These are phyloP conservation scores for Umbelopsis isabellina DNA, from an alignment of 192 early-diverging fungal species.

Conservation along the genomic window DNA sequence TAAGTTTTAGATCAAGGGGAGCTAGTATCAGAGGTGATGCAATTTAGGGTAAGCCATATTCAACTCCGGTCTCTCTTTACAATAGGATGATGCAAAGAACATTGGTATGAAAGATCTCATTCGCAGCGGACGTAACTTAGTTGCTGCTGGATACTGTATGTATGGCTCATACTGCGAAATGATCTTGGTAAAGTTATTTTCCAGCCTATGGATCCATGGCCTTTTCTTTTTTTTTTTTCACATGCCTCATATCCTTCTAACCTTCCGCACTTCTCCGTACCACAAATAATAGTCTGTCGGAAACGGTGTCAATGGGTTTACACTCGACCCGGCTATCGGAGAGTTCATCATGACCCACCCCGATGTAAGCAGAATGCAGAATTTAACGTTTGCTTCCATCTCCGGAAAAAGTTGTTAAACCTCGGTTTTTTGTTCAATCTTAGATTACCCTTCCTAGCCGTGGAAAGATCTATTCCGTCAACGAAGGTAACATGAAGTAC, in stretches of 20 bases:
- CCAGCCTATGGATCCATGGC: neutral
- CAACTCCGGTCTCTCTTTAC: conserved; percentile 20
- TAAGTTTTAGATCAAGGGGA: conserved; percentile 44
- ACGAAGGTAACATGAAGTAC: conserved; percentile 94
- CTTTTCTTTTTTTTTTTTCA: neutral
- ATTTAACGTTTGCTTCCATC: conserved; percentile 7
- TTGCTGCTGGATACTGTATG: conserved; percentile 96
- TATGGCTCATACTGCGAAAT: conserved; percentile 91
- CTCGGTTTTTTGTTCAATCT: neutral
- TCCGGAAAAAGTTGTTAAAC: conserved; percentile 1
- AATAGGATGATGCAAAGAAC: conserved; percentile 46
- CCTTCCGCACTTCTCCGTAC: conserved; percentile 35
- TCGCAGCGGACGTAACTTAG: conserved; percentile 87
- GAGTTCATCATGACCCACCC: conserved; percentile 99
- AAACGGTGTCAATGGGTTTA: conserved; percentile 91
- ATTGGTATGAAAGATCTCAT: conserved; percentile 78
- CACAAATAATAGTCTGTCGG: conserved; percentile 61
- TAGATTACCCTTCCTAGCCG: conserved; percentile 72
- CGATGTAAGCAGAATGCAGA: conserved; percentile 64
- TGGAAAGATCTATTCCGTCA: conserved; percentile 98
- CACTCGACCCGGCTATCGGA: conserved; percentile 94
- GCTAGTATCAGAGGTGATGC: too few species aligned
- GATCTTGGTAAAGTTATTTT: conserved; percentile 54
- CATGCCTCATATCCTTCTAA: neutral
- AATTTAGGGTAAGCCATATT: neutral